phyloP scores from a whole-genome alignment of 805 yeast genomes.

The Cyberlindnera maritima region DNA sequence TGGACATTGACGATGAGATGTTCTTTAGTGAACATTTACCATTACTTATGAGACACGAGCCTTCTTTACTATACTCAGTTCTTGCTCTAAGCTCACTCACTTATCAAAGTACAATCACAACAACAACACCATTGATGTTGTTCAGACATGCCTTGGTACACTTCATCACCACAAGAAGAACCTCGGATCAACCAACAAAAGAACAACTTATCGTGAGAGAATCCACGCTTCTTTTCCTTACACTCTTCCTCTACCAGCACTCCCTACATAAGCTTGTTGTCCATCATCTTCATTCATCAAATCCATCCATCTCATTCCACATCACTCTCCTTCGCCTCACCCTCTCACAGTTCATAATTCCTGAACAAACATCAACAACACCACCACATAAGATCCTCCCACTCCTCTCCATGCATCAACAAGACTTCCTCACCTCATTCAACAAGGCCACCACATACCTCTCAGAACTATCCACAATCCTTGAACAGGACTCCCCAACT shows the following conservation, averaged over 20 bases:
- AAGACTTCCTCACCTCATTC: constrained; percentile 9
- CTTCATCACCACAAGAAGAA: background rate
- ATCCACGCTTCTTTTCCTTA: constrained; percentile 8
- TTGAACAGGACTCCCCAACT: background rate
- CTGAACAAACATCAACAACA: background rate
- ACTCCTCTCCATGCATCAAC: constrained; percentile 12
- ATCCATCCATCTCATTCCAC: constrained; percentile 6
- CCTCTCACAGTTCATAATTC: constrained; percentile 4
- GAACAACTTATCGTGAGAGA: background rate
- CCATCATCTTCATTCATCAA: constrained; percentile 1
- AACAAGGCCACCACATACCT: constrained; percentile 1
- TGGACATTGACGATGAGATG: constrained; percentile 5
- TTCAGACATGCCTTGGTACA: constrained; percentile 7
- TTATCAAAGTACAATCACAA: background rate
- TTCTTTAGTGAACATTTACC: constrained; percentile 8
- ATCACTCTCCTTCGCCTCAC: constrained; percentile 11
- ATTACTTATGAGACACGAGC: constrained; percentile 1
- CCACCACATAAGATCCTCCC: constrained; percentile 9
- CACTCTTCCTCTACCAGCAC: constrained; percentile 10
- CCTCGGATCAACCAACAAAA: background rate
- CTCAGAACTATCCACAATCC: background rate
- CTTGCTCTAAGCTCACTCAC: constrained; percentile 3
- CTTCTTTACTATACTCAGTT: constrained; percentile 4
- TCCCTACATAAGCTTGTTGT: constrained; percentile 6
- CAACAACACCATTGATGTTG: background rate